Evolutionary conservation across 2,329 filamentous ascomycete species (phyloP).

Genomic region (Ascochyta rabiei): DNA sequence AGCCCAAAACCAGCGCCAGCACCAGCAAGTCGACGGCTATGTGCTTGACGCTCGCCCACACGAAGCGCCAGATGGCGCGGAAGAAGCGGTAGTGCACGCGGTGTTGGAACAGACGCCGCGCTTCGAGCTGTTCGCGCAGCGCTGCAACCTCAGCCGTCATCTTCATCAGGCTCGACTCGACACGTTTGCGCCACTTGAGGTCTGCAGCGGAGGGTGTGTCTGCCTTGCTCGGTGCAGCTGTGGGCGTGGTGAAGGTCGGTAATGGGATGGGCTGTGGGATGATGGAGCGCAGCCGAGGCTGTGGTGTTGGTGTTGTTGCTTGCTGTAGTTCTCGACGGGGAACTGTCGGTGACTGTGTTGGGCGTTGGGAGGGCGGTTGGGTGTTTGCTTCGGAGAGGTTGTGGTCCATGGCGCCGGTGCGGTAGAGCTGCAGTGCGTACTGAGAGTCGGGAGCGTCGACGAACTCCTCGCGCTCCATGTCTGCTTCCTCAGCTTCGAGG

Average conservation of each 20-base stretch:
- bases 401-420: conserved; percentile 19
- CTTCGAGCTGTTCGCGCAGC: conserved; percentile 85
- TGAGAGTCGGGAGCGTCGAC: conserved; percentile 57
- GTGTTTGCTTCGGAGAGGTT: conserved; percentile 38
- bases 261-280: conserved; percentile 30
- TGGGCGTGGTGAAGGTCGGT: conserved; percentile 16
- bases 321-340: conserved; percentile 13
- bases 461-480: conserved; percentile 50
- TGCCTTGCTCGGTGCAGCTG: conserved; percentile 3
- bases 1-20: conserved; percentile 69
- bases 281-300: conserved; percentile 23
- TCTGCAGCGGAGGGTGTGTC: conserved; percentile 41
- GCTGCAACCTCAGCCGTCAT: conserved; percentile 93
- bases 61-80: conserved; percentile 55
- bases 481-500: conserved; percentile 46
- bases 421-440: conserved; percentile 33
- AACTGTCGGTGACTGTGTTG: conserved; percentile 1
- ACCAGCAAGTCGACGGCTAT: conserved; percentile 73
- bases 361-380: conserved; percentile 20
- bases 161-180: conserved; percentile 85
- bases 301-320: conserved; percentile 26
- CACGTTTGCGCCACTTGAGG: conserved; percentile 75
- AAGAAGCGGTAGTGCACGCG: conserved; percentile 66
- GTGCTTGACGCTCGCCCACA: conserved; percentile 80
- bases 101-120: conserved; percentile 72